These are phyloP conservation scores for Chlorokybus atmophyticus DNA, from an alignment of 139 green algal genomes.

Conservation along the genomic window DNA sequence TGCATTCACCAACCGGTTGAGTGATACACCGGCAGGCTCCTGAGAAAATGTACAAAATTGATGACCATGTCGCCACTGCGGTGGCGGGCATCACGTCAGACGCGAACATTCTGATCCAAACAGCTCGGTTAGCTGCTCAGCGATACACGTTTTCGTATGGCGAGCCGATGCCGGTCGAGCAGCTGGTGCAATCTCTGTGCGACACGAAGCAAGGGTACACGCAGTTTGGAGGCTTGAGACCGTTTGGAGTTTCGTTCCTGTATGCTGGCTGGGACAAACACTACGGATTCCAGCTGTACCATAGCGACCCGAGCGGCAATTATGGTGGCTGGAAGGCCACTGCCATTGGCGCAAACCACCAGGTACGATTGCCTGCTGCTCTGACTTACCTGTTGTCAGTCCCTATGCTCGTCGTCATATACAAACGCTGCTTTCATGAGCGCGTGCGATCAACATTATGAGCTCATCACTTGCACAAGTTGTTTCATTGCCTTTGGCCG, in stretches of 20 bases:
- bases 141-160: slow-evolving; percentile 26
- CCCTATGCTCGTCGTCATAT: too few species aligned
- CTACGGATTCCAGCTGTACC: slow-evolving; percentile 93
- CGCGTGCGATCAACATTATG: too few species aligned
- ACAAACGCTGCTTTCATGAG: too few species aligned
- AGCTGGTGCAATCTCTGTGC: slow-evolving; percentile 83
- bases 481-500: too few species aligned
- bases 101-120: slow-evolving; percentile 98
- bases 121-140: slow-evolving; percentile 29
- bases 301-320: slow-evolving; percentile 90
- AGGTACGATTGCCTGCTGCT: too few species aligned
- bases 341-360: slow-evolving; percentile 81
- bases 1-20: too few species aligned
- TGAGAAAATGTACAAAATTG: slow-evolving; percentile 98
- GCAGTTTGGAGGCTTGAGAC: slow-evolving; percentile 87
- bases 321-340: slow-evolving; percentile 95
- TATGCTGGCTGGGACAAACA: slow-evolving; percentile 93
- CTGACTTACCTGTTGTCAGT: too few species aligned
- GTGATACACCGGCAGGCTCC: too few species aligned
- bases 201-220: slow-evolving; percentile 81
- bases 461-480: too few species aligned
- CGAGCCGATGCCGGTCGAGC: slow-evolving; percentile 93
- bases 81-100: slow-evolving; percentile 94
- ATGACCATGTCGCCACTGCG: slow-evolving; percentile 86
- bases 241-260: slow-evolving; percentile 94